Evolutionary conservation across 2,329 filamentous ascomycete species (phyloP).

Genomic region (Neobulgaria alba): DNA sequence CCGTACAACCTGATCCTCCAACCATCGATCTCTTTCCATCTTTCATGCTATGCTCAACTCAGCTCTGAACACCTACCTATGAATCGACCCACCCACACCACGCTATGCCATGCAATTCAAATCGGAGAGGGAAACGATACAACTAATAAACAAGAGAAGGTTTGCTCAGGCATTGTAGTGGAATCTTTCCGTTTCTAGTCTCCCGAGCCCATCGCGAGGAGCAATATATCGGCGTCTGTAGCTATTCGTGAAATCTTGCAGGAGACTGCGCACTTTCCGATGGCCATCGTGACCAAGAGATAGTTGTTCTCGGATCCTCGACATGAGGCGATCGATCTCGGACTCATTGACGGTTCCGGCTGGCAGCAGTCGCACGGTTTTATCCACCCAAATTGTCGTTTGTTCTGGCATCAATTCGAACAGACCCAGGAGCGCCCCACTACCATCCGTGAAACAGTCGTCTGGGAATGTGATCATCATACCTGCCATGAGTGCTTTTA

Average conservation of each 20-base stretch:
- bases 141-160: background rate
- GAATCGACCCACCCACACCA: constrained; percentile 6
- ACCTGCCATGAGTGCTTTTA: constrained; percentile 85
- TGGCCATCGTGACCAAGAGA: constrained; percentile 52
- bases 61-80: background rate
- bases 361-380: constrained; percentile 77
- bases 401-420: constrained; percentile 80
- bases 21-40: no score
- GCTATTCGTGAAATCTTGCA: constrained; percentile 95
- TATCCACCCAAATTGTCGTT: constrained; percentile 73
- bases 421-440: constrained; percentile 79
- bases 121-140: constrained; percentile 1
- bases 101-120: constrained; percentile 18
- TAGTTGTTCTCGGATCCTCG: constrained; percentile 72
- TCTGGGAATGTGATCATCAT: constrained; percentile 99
- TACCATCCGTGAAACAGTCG: constrained; percentile 92
- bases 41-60: background rate
- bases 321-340: constrained; percentile 74
- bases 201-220: constrained; percentile 82
- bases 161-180: constrained; percentile 48
- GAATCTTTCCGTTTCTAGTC: constrained; percentile 80
- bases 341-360: constrained; percentile 68
- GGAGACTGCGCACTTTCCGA: constrained; percentile 70
- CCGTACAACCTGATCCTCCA: no score
- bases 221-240: constrained; percentile 92